These are phyloP conservation scores for Grifola frondosa DNA, from an alignment of 1,284 basidiomycete genomes.

Conservation along the genomic window DNA sequence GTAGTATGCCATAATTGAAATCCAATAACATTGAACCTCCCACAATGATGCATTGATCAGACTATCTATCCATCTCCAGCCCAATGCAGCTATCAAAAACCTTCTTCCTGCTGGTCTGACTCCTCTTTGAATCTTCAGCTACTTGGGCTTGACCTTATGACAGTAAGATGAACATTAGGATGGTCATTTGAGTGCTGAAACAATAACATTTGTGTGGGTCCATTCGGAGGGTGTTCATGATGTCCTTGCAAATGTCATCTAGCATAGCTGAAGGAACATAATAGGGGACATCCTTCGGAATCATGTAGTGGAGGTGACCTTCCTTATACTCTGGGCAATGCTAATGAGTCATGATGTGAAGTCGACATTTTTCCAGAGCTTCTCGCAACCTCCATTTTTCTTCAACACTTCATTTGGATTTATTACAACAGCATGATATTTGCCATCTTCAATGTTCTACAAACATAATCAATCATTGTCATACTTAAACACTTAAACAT, in stretches of 20 bases:
- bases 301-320: constrained; percentile 26
- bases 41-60: constrained; percentile 8
- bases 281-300: constrained; percentile 29
- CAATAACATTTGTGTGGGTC: neutral
- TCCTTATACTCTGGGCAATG: constrained; percentile 30
- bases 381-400: constrained; percentile 17
- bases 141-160: no score
- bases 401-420: constrained; percentile 34
- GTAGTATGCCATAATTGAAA: constrained; percentile 8
- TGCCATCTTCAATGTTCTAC: no score
- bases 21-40: constrained; percentile 2
- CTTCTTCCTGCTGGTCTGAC: no score
- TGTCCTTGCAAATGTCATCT: constrained; percentile 19
- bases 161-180: constrained; percentile 31
- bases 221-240: constrained; percentile 21
- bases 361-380: constrained; percentile 26
- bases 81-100: no score
- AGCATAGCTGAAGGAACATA: constrained; percentile 37
- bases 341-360: constrained; percentile 28
- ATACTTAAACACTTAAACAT: constrained; percentile 22
- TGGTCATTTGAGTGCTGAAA: constrained; percentile 32
- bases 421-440: constrained; percentile 32
- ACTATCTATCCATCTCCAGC: constrained; percentile 9
- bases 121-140: no score
- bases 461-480: constrained; percentile 18